A percentile compares a stretch with the other conserved stretches of the same genome.
Conservation (phyloP, 2,329 filamentous ascomycete species). For the Rhexocercosporidium sp. region DNA sequence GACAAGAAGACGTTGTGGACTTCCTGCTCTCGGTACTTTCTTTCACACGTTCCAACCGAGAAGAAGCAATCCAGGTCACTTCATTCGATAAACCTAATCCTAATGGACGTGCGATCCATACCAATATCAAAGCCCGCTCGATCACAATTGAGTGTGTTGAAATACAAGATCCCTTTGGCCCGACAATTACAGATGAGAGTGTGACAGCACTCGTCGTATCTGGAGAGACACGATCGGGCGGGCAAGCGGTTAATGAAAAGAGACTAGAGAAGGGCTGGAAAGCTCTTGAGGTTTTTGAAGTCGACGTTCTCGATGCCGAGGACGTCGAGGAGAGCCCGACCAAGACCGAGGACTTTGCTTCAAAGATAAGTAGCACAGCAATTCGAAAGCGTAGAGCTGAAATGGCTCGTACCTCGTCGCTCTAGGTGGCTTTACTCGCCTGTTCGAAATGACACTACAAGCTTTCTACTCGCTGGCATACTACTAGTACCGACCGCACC, state of each 20-base stretch:
- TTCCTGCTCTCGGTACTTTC: constrained; percentile 73
- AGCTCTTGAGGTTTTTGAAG: constrained; percentile 79
- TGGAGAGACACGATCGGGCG: constrained; percentile 84
- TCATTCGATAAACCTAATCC: constrained; percentile 31
- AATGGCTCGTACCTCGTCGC: constrained; percentile 11
- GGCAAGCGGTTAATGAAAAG: constrained; percentile 84
- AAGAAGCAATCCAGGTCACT: constrained; percentile 43
- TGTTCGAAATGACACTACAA: not conserved
- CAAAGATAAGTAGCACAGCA: constrained; percentile 91
- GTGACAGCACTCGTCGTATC: constrained; percentile 87
- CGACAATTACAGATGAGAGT: constrained; percentile 80
- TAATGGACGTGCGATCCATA: constrained; percentile 59
- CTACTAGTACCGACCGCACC: not conserved
- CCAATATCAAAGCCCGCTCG: constrained; percentile 61
- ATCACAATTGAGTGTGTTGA: constrained; percentile 79
- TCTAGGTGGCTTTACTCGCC: not conserved
- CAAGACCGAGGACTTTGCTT: constrained; percentile 68
- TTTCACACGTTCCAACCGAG: constrained; percentile 45
- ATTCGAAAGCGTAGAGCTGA: constrained; percentile 63
- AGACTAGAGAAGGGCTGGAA: constrained; percentile 78
- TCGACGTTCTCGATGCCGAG: constrained; percentile 81
- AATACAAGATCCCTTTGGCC: constrained; percentile 87
- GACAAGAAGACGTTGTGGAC: constrained; percentile 70
- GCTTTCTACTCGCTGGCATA: not conserved
- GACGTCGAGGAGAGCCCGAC: constrained; percentile 52